Evolutionary conservation across 2,329 filamentous ascomycete species (phyloP), one percentile per base, ranked within the genome.

Genomic region (Arthrobotrys entomopaga): DNA sequence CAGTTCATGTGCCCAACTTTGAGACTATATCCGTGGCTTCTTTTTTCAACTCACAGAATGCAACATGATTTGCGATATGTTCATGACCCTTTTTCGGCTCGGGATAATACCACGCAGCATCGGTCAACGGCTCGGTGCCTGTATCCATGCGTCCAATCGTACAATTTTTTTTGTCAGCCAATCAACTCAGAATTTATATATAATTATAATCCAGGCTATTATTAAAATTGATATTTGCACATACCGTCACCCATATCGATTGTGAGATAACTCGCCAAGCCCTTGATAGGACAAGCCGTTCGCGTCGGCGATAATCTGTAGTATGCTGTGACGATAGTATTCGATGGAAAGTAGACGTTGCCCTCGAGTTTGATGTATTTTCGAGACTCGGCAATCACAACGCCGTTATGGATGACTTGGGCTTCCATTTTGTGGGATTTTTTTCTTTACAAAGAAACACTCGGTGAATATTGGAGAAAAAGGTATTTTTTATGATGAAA

Each of bases 51-150:
- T 84, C 80, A 85, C 86, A 87, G 77, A 88, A 88, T 2, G 87
- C 86, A 42, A 88, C 84, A 77, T 85, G 82, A 43, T 83, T 84
- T 78, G 84, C 84, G 75, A 88, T 86, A 63, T 82, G 79, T 34
- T 83, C 83, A 42, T 83, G 84, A 19, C 84, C 83, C 64, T 84
- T 83, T 77, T 81, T 81, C 0, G 86, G 83, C 46, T 83, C 78
- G 2, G 85, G 82, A 72, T 88, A 88, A 76, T 85, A 87, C 87
- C 87, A 88, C 0, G 86, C 86, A 1, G 84, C 85, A 73, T 88
- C 85, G 15, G 42, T 60, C 22, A 48, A 49, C 7, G 29, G 53
- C n/a, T 58, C 29, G 29, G 6, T 58, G 4, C 29, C 54, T 58
- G 54, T 34, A 34, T 34, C 29, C 7, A 34, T 34, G 29, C 2